These are phyloP conservation scores for Heracleum sosnowskyi DNA, from an alignment of 129 eudicot species.

Conservation along the genomic window DNA sequence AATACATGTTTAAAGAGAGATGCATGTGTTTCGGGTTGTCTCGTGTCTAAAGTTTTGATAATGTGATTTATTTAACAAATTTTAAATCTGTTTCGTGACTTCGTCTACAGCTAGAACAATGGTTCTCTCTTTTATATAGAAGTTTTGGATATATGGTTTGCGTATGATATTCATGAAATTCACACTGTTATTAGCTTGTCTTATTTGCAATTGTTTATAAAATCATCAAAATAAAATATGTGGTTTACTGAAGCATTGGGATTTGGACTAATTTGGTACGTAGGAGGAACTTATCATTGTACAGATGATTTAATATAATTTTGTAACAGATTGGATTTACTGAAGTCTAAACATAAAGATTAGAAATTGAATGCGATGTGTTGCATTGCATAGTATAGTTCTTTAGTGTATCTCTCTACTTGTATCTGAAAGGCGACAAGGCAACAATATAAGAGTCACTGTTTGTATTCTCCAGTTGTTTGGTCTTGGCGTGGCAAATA, in stretches of 20 bases:
- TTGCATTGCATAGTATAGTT: background rate
- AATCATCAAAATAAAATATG: background rate
- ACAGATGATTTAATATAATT: background rate
- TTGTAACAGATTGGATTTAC: background rate
- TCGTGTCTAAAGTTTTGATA: background rate
- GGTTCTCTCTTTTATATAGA: background rate
- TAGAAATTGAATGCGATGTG: background rate
- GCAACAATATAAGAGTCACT: constrained; percentile 10
- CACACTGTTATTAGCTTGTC: background rate
- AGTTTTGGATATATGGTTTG: background rate
- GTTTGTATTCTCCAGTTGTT: constrained; percentile 54
- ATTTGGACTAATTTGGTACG: background rate
- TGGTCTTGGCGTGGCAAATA: constrained; percentile 98
- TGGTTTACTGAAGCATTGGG: background rate
- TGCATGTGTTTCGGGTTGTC: background rate
- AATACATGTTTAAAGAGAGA: background rate
- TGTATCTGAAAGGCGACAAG: background rate
- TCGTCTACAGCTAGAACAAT: background rate
- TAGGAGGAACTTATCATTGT: background rate
- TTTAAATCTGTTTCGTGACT: background rate
- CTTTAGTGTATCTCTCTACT: background rate
- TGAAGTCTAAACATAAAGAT: background rate
- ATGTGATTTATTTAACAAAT: background rate
- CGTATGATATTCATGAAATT: background rate
- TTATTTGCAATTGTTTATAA: background rate